phyloP scores from a whole-genome alignment of 2,329 filamentous ascomycete species.

The Pseudofabraea citricarpa region DNA sequence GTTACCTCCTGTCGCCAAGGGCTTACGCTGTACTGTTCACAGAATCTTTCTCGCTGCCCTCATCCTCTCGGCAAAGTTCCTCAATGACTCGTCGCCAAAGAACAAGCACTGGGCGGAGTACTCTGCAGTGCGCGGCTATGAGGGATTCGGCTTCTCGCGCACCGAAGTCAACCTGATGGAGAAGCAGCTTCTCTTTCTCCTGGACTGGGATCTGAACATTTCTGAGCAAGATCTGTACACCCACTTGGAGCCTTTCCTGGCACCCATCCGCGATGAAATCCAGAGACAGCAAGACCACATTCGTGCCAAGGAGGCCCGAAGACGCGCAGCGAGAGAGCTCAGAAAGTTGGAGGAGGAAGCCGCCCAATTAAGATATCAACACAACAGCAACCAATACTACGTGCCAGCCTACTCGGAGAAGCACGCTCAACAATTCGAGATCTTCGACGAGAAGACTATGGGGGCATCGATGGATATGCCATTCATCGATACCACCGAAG shows the following conservation, averaged over 20 bases:
- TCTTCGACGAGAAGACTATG: constrained; percentile 1
- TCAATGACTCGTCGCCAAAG: constrained; percentile 98
- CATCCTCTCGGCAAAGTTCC: constrained; percentile 88
- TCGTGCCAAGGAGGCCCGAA: constrained; percentile 14
- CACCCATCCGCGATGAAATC: constrained; percentile 67
- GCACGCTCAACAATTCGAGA: not conserved
- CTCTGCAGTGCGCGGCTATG: constrained; percentile 62
- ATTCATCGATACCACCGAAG: constrained; percentile 13
- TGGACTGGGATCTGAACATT: constrained; percentile 92
- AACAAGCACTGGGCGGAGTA: constrained; percentile 99
- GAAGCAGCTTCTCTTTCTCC: constrained; percentile 90
- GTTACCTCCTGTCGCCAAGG: constrained; percentile 90
- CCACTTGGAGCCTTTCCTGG: constrained; percentile 84
- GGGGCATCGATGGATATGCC: constrained; percentile 8
- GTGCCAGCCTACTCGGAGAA: constrained; percentile 15
- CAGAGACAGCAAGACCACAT: constrained; percentile 18
- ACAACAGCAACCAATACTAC: constrained; percentile 22
- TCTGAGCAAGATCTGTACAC: constrained; percentile 78
- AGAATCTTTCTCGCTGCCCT: constrained; percentile 91
- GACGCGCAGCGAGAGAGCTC: constrained; percentile 16
- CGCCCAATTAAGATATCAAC: constrained; percentile 15
- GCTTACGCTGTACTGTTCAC: constrained; percentile 93
- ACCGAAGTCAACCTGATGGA: constrained; percentile 99
- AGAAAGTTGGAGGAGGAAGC: constrained; percentile 17
- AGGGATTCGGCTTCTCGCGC: constrained; percentile 82